These are phyloP conservation scores for Helotiales sp. DNA, from an alignment of 2,329 filamentous ascomycete species.

Conservation along the genomic window DNA sequence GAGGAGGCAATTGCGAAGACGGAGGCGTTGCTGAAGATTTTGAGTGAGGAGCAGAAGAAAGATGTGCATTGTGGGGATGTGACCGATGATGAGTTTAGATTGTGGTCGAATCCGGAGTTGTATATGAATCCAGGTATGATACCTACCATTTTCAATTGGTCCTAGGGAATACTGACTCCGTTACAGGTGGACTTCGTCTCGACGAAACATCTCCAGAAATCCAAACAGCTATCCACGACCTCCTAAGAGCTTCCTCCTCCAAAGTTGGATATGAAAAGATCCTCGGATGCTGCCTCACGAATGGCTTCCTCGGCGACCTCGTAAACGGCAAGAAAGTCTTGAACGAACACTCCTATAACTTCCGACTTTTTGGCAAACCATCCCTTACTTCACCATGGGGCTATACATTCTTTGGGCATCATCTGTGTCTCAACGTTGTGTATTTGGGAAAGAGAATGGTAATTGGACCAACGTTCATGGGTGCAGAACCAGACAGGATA, in stretches of 20 bases:
- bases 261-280: slow-evolving; percentile 30
- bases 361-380: slow-evolving; percentile 29
- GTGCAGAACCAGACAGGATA: slow-evolving; percentile 69
- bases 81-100: slow-evolving; percentile 30
- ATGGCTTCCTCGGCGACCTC: slow-evolving; percentile 31
- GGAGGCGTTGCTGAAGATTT: slow-evolving; percentile 19
- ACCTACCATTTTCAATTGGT: background rate
- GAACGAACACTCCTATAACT: slow-evolving; percentile 33
- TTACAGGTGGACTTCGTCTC: slow-evolving; percentile 29
- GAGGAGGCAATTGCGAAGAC: slow-evolving; percentile 23
- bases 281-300: slow-evolving; percentile 30
- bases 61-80: slow-evolving; percentile 28
- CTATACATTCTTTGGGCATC: slow-evolving; percentile 64
- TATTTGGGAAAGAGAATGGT: slow-evolving; percentile 65
- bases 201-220: slow-evolving; percentile 27
- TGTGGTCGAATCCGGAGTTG: slow-evolving; percentile 35
- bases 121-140: slow-evolving; percentile 32
- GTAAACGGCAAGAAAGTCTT: slow-evolving; percentile 32
- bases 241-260: slow-evolving; percentile 30
- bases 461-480: slow-evolving; percentile 74
- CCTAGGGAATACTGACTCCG: background rate
- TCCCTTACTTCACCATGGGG: slow-evolving; percentile 29
- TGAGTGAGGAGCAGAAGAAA: slow-evolving; percentile 26
- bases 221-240: slow-evolving; percentile 26
- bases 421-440: slow-evolving; percentile 72